These are phyloP conservation scores for Phytophthora multivora DNA, from an alignment of 352 stramenopile genomes.

Conservation along the genomic window DNA sequence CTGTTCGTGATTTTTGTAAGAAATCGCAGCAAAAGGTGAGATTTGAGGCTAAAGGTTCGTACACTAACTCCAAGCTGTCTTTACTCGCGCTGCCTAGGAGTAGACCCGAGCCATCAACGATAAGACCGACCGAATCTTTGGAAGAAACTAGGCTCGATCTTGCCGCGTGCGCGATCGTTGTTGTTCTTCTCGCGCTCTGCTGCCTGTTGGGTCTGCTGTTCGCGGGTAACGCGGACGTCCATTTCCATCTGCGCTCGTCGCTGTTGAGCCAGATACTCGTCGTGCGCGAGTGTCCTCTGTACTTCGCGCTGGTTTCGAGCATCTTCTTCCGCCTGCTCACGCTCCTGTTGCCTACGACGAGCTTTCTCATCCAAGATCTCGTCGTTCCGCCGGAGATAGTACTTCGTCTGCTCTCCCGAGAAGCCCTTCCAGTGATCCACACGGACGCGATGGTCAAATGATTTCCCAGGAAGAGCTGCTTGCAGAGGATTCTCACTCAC, in stretches of 20 bases:
- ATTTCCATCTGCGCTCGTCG: constrained; percentile 55
- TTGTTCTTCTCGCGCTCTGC: constrained; percentile 62
- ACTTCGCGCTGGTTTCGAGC: constrained; percentile 41
- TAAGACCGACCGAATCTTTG: constrained; percentile 78
- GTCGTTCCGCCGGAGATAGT: constrained; percentile 64
- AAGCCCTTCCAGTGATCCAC: constrained; percentile 86
- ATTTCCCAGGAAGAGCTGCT: constrained; percentile 41
- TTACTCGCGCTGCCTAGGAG: no score
- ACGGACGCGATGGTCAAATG: constrained; percentile 61
- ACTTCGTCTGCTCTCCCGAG: constrained; percentile 60
- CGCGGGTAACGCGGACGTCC: constrained; percentile 53
- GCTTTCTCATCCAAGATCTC: constrained; percentile 59
- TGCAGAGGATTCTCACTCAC: constrained; percentile 76
- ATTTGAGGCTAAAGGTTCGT: neutral
- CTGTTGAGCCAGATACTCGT: constrained; percentile 59
- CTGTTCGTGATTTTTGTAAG: constrained; percentile 10
- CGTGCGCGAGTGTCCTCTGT: constrained; percentile 47
- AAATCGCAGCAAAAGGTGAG: neutral
- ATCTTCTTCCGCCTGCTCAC: constrained; percentile 44
- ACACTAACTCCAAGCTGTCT: constrained; percentile 16
- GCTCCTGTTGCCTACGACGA: constrained; percentile 39
- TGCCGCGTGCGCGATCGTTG: constrained; percentile 51
- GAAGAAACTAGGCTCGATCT: constrained; percentile 80
- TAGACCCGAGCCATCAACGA: constrained; percentile 38
- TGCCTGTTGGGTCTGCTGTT: constrained; percentile 55